phyloP scores from a whole-genome alignment of 495 filamentous ascomycete species.

The Penicillium macrosclerotiorum region DNA sequence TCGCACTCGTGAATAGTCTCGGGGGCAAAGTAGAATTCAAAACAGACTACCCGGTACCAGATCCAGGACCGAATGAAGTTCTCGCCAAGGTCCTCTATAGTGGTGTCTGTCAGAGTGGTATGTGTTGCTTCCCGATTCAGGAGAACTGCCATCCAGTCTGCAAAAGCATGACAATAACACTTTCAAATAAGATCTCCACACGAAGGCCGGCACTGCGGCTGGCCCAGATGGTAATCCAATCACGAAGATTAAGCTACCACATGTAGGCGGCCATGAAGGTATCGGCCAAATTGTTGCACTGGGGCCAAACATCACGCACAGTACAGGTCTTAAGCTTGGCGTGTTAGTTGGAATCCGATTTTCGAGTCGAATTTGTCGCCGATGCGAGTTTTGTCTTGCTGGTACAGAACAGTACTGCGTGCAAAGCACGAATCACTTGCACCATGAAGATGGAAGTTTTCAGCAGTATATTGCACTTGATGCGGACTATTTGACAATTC shows the following conservation, averaged over 20 bases:
- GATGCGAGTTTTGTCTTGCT: slow-evolving; percentile 48
- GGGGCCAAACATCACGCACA: slow-evolving; percentile 30
- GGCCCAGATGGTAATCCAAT: slow-evolving; percentile 46
- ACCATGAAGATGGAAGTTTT: slow-evolving; percentile 50
- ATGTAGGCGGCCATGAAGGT: slow-evolving; percentile 51
- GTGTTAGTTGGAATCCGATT: slow-evolving; percentile 47
- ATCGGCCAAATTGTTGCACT: slow-evolving; percentile 43
- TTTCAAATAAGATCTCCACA: slow-evolving; percentile 42
- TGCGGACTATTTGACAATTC: slow-evolving; percentile 44
- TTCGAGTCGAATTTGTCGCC: slow-evolving; percentile 43
- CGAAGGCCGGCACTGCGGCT: slow-evolving; percentile 44
- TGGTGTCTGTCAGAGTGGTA: slow-evolving; percentile 51
- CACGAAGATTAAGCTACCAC: slow-evolving; percentile 46
- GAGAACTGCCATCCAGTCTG: background rate
- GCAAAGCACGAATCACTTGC: slow-evolving; percentile 46
- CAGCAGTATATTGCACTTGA: slow-evolving; percentile 48
- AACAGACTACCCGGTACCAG: slow-evolving; percentile 46
- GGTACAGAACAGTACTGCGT: slow-evolving; percentile 47
- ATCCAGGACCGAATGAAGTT: slow-evolving; percentile 44
- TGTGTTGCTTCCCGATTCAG: background rate
- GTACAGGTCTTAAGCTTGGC: slow-evolving; percentile 34
- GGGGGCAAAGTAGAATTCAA: slow-evolving; percentile 46
- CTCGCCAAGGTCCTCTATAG: slow-evolving; percentile 49
- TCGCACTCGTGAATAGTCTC: slow-evolving; percentile 42
- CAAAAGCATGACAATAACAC: background rate